Percentiles rank a stretch among this genome's conserved stretches.
phyloP scores from a whole-genome alignment of 148 eudicot species.

The Rhododendron ferrugineum region DNA sequence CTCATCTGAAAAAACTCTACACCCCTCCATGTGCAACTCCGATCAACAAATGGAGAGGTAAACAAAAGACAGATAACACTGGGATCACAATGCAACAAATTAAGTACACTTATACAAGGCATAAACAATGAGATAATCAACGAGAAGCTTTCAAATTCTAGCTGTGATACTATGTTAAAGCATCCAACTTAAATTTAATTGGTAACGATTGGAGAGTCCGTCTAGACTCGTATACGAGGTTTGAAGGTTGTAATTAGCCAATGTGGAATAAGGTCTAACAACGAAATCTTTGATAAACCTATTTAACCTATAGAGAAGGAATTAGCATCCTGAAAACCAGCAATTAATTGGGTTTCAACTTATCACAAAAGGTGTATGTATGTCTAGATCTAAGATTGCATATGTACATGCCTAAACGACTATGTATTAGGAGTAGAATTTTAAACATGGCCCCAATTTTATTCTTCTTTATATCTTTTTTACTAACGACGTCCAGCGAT shows the following conservation, averaged over 20 bases:
- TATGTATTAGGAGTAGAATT: neutral
- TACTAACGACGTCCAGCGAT: neutral
- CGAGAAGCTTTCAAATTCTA: neutral
- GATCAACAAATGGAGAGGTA: neutral
- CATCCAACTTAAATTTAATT: neutral
- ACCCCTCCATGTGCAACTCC: neutral
- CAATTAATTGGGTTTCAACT: neutral
- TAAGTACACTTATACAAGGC: neutral
- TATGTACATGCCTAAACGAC: neutral
- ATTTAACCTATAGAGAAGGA: neutral
- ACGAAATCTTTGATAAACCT: neutral
- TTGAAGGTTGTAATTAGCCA: neutral
- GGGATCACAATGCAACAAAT: neutral
- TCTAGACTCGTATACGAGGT: neutral
- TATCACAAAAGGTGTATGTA: neutral
- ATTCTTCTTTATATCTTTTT: neutral
- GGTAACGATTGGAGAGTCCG: neutral
- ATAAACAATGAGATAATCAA: neutral
- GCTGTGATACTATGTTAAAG: neutral
- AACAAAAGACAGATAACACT: neutral
- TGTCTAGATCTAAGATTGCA: neutral
- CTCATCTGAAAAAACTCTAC: too few relatives aligned
- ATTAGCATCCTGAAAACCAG: neutral
- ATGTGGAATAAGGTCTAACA: neutral
- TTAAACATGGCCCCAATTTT: neutral